Evolutionary conservation across 805 yeast genomes (phyloP).

Genomic region (Lachancea lanzarotensis): DNA sequence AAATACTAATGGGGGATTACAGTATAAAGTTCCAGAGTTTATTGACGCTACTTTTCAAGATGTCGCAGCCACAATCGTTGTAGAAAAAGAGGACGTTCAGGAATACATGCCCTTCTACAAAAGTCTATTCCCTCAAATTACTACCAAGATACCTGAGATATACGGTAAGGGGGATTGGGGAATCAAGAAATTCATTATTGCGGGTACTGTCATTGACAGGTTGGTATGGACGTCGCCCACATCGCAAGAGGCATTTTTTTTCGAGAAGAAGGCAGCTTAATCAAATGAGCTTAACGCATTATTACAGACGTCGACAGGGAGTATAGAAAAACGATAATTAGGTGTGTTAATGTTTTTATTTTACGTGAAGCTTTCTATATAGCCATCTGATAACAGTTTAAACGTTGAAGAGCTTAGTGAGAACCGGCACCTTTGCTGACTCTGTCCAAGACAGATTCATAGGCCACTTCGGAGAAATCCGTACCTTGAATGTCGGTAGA

Average conservation of each 20-base stretch:
- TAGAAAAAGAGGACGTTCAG: slow-evolving; percentile 47
- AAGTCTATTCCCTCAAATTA: slow-evolving; percentile 44
- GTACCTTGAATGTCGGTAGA: slow-evolving; percentile 96
- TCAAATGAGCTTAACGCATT: not conserved
- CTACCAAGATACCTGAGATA: slow-evolving; percentile 49
- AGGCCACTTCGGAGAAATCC: slow-evolving; percentile 93
- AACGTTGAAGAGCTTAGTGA: slow-evolving; percentile 32
- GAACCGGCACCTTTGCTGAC: slow-evolving; percentile 78
- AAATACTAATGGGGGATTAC: slow-evolving; percentile 38
- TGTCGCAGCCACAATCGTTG: slow-evolving; percentile 33
- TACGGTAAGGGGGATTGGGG: slow-evolving; percentile 44
- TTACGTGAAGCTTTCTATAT: not conserved
- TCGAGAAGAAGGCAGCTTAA: slow-evolving; percentile 18
- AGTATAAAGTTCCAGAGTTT: slow-evolving; percentile 42
- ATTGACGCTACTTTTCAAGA: slow-evolving; percentile 37
- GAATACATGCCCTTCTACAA: slow-evolving; percentile 51
- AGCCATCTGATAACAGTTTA: not conserved
- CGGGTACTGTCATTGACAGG: slow-evolving; percentile 47
- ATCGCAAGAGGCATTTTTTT: slow-evolving; percentile 34
- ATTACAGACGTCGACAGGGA: too few species aligned
- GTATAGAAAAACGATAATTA: not conserved
- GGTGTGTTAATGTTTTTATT: not conserved
- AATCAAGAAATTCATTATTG: slow-evolving; percentile 37
- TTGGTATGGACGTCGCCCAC: slow-evolving; percentile 39
- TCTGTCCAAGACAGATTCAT: slow-evolving; percentile 84